Conservation (phyloP, 2,329 filamentous ascomycete genomes). For the Pochonia chlamydosporia region DNA sequence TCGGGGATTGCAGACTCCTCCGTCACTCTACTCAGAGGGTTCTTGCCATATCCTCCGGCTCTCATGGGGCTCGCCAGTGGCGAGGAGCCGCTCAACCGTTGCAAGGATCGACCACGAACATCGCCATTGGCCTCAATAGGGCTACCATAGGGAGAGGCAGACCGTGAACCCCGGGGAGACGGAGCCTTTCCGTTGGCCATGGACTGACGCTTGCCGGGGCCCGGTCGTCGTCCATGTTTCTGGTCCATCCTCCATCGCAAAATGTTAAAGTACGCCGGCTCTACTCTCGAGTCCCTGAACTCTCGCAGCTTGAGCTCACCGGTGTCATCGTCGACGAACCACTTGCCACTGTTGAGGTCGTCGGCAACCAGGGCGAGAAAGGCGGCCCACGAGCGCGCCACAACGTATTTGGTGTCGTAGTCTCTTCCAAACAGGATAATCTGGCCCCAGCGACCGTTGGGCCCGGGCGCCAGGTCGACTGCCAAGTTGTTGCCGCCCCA, state of each 20-base stretch:
- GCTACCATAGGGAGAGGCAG: slow-evolving; percentile 58
- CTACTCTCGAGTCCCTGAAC: slow-evolving; percentile 83
- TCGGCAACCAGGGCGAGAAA: slow-evolving; percentile 86
- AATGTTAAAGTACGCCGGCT: slow-evolving; percentile 92
- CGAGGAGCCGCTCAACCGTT: slow-evolving; percentile 60
- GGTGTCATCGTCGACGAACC: slow-evolving; percentile 86
- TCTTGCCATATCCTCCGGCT: slow-evolving; percentile 61
- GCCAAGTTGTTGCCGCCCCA: slow-evolving; percentile 99
- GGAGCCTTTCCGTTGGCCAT: slow-evolving; percentile 34
- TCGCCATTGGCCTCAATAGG: slow-evolving; percentile 55
- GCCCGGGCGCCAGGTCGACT: slow-evolving; percentile 85
- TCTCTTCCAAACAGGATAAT: slow-evolving; percentile 95
- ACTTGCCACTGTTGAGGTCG: slow-evolving; percentile 83
- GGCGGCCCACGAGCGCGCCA: slow-evolving; percentile 84
- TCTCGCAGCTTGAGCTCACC: slow-evolving; percentile 87
- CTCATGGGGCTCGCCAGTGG: slow-evolving; percentile 60
- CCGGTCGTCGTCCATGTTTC: slow-evolving; percentile 68
- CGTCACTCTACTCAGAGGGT: slow-evolving; percentile 67
- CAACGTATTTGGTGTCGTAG: slow-evolving; percentile 97
- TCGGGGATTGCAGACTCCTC: slow-evolving; percentile 54
- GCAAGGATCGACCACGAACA: slow-evolving; percentile 64
- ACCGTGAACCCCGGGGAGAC: slow-evolving; percentile 42
- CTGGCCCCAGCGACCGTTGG: slow-evolving; percentile 88
- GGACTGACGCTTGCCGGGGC: slow-evolving; percentile 46
- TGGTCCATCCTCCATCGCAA: slow-evolving; percentile 93